Percentiles rank a stretch among this genome's conserved stretches.
phyloP scores from a whole-genome alignment of 768 basidiomycete species.

The Agrocybe pediades region DNA sequence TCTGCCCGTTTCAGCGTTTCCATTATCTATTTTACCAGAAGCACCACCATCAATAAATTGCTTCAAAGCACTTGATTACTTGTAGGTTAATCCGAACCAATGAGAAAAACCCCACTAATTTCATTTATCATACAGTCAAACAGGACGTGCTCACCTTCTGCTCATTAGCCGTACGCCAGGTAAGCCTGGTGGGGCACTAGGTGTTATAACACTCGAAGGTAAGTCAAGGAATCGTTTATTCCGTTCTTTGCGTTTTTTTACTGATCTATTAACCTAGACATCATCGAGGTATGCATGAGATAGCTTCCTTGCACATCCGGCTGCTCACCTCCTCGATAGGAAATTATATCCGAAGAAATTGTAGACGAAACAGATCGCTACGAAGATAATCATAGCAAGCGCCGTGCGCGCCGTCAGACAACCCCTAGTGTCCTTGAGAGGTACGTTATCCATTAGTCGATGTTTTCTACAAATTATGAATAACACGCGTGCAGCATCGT shows the following conservation, averaged over 20 bases:
- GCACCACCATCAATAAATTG: slow-evolving; percentile 88
- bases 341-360: slow-evolving; percentile 95
- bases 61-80: slow-evolving; percentile 94
- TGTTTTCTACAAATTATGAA: neutral
- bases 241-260: neutral
- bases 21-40: slow-evolving; percentile 86
- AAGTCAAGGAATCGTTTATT: slow-evolving; percentile 11
- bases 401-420: slow-evolving; percentile 69
- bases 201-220: slow-evolving; percentile 90
- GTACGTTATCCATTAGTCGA: slow-evolving; percentile 31
- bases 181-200: slow-evolving; percentile 78
- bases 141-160: slow-evolving; percentile 90
- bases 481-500: slow-evolving; percentile 19
- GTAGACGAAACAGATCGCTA: slow-evolving; percentile 94
- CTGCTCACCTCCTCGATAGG: slow-evolving; percentile 41
- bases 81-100: slow-evolving; percentile 42
- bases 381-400: slow-evolving; percentile 84
- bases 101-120: neutral
- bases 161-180: slow-evolving; percentile 87
- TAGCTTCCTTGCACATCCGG: neutral
- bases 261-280: slow-evolving; percentile 42
- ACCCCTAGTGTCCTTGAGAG: slow-evolving; percentile 82
- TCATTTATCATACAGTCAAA: slow-evolving; percentile 60
- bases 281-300: slow-evolving; percentile 57
- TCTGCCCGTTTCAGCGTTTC: slow-evolving; percentile 73